A percentile compares a stretch with the other conserved stretches of the same genome.
Evolutionary conservation across 495 filamentous ascomycete species (phyloP).

Genomic region (Podospora conica): DNA sequence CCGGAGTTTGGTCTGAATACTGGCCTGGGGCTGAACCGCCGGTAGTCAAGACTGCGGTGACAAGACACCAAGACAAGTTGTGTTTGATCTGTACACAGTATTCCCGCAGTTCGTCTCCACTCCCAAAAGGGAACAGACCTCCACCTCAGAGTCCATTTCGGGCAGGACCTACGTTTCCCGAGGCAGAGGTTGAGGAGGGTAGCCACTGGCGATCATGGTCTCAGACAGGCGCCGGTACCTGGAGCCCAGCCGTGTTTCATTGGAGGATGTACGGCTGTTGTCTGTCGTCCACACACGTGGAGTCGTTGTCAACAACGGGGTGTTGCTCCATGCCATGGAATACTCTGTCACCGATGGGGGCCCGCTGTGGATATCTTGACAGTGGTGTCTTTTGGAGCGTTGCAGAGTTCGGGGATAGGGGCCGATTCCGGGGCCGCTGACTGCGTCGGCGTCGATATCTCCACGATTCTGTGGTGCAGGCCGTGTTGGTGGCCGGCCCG

Average conservation of each 20-base stretch:
- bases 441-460: neutral
- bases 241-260: neutral
- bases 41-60: neutral
- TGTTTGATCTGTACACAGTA: too few relatives aligned
- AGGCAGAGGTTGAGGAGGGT: constrained; percentile 16
- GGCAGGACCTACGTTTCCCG: constrained; percentile 1
- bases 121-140: neutral
- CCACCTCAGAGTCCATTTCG: neutral
- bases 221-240: neutral
- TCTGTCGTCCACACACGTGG: neutral
- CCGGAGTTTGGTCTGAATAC: too few relatives aligned
- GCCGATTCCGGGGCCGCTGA: neutral
- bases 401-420: neutral
- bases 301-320: neutral
- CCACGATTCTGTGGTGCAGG: constrained; percentile 9
- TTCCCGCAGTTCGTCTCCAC: neutral
- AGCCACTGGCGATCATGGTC: constrained; percentile 20
- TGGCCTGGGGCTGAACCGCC: neutral
- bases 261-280: neutral
- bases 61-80: too few relatives aligned
- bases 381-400: too few relatives aligned
- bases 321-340: neutral
- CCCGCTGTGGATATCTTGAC: too few relatives aligned
- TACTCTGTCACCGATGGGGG: neutral
- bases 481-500: neutral